A percentile compares a stretch with the other conserved stretches of the same genome.
Conservation (phyloP, 2,329 filamentous ascomycete genomes). For the Sclerotinia spermophila region DNA sequence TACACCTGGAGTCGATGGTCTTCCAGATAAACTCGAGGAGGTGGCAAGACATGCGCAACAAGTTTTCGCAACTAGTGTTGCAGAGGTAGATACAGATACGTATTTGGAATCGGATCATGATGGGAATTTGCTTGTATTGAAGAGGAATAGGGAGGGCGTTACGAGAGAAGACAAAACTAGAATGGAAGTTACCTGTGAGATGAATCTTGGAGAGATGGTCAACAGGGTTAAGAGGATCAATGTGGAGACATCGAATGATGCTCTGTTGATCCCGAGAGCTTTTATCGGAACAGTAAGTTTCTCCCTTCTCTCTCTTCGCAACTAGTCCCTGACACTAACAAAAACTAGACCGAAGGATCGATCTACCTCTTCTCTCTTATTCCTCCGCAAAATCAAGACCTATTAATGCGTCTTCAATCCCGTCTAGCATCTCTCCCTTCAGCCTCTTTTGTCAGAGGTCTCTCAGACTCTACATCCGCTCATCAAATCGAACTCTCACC, state of each 20-base stretch:
- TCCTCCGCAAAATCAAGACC: constrained; percentile 65
- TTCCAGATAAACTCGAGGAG: constrained; percentile 65
- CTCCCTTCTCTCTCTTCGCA: neutral
- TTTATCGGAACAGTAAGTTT: constrained; percentile 80
- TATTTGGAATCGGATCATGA: constrained; percentile 84
- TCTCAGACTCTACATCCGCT: neutral
- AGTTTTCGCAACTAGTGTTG: constrained; percentile 76
- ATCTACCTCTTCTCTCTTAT: constrained; percentile 89
- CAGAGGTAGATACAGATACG: constrained; percentile 65
- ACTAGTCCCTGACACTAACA: neutral
- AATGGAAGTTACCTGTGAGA: constrained; percentile 72
- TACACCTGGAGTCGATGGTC: constrained; percentile 51
- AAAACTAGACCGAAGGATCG: constrained; percentile 74
- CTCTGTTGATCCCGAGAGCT: constrained; percentile 73
- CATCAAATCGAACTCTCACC: constrained; percentile 55
- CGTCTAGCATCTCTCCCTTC: constrained; percentile 53
- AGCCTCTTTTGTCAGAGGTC: neutral
- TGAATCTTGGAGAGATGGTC: constrained; percentile 87
- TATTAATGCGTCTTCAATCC: constrained; percentile 77
- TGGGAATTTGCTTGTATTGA: constrained; percentile 81
- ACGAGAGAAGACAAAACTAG: constrained; percentile 68
- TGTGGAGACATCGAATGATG: constrained; percentile 59
- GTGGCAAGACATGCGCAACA: constrained; percentile 77
- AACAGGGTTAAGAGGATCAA: constrained; percentile 78
- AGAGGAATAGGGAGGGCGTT: constrained; percentile 67